phyloP scores from a whole-genome alignment of 2,329 filamentous ascomycete species.

The Penicillium sp. region DNA sequence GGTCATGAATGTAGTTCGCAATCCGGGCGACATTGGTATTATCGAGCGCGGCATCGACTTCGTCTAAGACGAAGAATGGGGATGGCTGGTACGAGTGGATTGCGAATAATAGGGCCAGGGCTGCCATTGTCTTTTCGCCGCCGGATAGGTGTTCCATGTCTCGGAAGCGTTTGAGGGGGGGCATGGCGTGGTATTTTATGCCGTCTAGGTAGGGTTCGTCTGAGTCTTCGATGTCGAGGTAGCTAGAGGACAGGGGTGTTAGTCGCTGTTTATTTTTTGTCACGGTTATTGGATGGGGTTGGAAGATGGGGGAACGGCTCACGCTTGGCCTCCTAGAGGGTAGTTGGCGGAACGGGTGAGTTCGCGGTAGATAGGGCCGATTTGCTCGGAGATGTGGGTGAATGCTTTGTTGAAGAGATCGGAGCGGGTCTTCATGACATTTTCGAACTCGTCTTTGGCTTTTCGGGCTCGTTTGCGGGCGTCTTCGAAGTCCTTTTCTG shows the following conservation, averaged over 20 bases:
- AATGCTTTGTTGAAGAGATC: slow-evolving; percentile 96
- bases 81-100: slow-evolving; percentile 94
- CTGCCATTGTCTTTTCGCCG: slow-evolving; percentile 98
- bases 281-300: neutral
- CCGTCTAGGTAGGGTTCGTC: slow-evolving; percentile 93
- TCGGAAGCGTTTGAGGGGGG: slow-evolving; percentile 93
- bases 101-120: slow-evolving; percentile 90
- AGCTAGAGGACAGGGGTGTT: slow-evolving; percentile 40
- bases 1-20: slow-evolving; percentile 91
- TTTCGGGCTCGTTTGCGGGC: slow-evolving; percentile 69
- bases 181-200: slow-evolving; percentile 98
- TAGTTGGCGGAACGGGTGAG: slow-evolving; percentile 87
- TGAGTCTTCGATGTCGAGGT: slow-evolving; percentile 93
- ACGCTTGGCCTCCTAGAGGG: slow-evolving; percentile 77
- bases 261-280: slow-evolving; percentile 4
- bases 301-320: slow-evolving; percentile 23
- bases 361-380: slow-evolving; percentile 89
- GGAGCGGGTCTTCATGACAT: slow-evolving; percentile 74
- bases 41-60: slow-evolving; percentile 96
- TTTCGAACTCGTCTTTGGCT: slow-evolving; percentile 78
- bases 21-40: slow-evolving; percentile 96
- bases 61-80: slow-evolving; percentile 96
- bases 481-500: slow-evolving; percentile 84
- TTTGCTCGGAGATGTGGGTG: slow-evolving; percentile 89
- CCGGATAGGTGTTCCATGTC: slow-evolving; percentile 98